Percentiles rank a stretch among this genome's conserved stretches.
Conservation (phyloP, 768 basidiomycete genomes). For the Lactarius indigo region DNA sequence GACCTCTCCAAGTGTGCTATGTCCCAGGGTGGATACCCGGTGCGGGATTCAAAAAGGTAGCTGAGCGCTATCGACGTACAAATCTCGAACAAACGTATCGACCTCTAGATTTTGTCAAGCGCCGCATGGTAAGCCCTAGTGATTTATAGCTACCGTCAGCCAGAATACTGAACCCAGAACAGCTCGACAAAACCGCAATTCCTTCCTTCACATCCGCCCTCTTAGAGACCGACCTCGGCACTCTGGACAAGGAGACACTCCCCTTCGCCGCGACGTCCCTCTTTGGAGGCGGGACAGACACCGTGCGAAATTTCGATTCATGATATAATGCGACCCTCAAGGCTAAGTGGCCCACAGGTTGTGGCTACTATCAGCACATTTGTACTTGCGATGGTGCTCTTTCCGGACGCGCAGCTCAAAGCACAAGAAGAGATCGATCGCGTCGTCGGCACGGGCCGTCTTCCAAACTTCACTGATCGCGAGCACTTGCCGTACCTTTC, state of each 20-base stretch:
- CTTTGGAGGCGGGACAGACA: slow-evolving; percentile 20
- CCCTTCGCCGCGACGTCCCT: slow-evolving; percentile 12
- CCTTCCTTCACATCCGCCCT: slow-evolving; percentile 8
- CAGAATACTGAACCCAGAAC: neutral
- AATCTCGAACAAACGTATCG: slow-evolving; percentile 15
- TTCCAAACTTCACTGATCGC: slow-evolving; percentile 25
- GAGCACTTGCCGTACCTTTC: slow-evolving; percentile 28
- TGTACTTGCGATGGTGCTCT: slow-evolving; percentile 24
- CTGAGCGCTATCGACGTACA: slow-evolving; percentile 6
- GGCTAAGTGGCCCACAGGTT: slow-evolving; percentile 7
- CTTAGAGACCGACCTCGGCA: neutral
- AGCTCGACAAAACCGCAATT: slow-evolving; percentile 1
- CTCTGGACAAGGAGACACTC: slow-evolving; percentile 6
- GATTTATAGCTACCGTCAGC: neutral
- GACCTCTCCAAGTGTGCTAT: slow-evolving; percentile 6
- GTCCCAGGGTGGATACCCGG: slow-evolving; percentile 28
- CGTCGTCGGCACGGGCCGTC: slow-evolving; percentile 24
- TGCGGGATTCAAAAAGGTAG: slow-evolving; percentile 23
- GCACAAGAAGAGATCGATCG: slow-evolving; percentile 30
- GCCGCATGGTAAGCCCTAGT: slow-evolving; percentile 19
- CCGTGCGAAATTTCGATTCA: neutral
- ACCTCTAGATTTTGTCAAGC: slow-evolving; percentile 24
- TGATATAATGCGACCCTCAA: neutral
- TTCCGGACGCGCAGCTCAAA: slow-evolving; percentile 27
- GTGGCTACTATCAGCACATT: slow-evolving; percentile 22